Evolutionary conservation across 1,284 basidiomycete genomes (phyloP).

Genomic region (Sporisorium exsertum): DNA sequence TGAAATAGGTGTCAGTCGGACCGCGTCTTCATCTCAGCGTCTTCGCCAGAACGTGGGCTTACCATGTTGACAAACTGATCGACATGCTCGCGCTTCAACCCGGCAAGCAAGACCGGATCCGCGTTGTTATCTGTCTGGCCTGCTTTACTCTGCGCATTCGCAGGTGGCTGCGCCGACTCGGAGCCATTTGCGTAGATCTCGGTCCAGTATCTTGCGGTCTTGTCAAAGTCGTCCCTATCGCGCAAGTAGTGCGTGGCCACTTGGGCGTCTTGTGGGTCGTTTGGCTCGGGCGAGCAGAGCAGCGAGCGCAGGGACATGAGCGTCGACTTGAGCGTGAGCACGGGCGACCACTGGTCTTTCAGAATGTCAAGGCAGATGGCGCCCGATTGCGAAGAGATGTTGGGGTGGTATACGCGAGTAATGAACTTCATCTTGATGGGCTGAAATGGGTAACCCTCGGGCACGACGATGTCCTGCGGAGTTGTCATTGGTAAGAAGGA

Average conservation of each 20-base stretch:
- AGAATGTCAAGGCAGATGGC: constrained; percentile 87
- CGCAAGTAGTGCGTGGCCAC: constrained; percentile 91
- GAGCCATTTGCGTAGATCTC: constrained; percentile 60
- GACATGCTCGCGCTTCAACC: constrained; percentile 72
- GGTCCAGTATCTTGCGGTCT: constrained; percentile 90
- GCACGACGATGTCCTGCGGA: constrained; percentile 88
- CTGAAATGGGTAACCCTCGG: constrained; percentile 91
- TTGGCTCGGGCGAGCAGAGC: constrained; percentile 94
- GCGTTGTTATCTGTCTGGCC: constrained; percentile 43
- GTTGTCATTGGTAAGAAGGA: background rate
- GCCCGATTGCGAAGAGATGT: constrained; percentile 91
- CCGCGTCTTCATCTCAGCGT: background rate
- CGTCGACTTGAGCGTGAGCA: constrained; percentile 91
- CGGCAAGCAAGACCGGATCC: constrained; percentile 71
- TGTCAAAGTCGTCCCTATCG: constrained; percentile 86
- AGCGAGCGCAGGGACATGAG: constrained; percentile 94
- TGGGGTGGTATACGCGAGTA: constrained; percentile 92
- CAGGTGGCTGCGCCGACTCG: constrained; percentile 43
- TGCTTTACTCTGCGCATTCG: constrained; percentile 59
- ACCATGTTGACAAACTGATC: constrained; percentile 70
- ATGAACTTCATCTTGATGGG: constrained; percentile 87
- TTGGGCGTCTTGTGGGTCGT: constrained; percentile 97
- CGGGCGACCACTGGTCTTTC: constrained; percentile 71
- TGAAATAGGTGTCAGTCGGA: background rate
- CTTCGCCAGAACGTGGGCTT: constrained; percentile 3